Conservation (phyloP, 2,329 filamentous ascomycete species). For the Colletotrichum lupini region DNA sequence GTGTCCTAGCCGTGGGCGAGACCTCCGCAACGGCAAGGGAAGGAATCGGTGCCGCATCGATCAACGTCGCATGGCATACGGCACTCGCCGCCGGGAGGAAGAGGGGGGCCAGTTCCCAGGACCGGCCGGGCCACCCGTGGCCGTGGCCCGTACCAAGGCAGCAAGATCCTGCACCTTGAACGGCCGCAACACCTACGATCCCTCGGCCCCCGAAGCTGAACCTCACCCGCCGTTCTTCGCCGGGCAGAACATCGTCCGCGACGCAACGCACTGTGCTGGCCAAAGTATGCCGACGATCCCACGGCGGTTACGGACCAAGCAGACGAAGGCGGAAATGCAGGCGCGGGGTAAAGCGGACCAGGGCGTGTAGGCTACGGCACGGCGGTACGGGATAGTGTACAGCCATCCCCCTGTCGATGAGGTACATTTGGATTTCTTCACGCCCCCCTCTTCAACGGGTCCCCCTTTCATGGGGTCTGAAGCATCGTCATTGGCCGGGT, state of each 20-base stretch:
- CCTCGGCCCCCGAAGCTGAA: neutral
- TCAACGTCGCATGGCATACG: conserved; percentile 23
- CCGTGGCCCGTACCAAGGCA: conserved; percentile 7
- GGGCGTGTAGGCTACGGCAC: neutral
- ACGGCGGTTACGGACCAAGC: neutral
- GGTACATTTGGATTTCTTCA: conserved; percentile 1
- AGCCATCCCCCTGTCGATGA: neutral
- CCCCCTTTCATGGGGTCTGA: neutral
- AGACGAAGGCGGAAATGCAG: conserved; percentile 8
- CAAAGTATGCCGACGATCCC: neutral
- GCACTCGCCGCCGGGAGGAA: neutral
- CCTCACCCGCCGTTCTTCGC: neutral
- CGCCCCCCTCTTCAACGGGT: neutral
- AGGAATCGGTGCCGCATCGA: conserved; percentile 2
- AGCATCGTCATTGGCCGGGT: neutral
- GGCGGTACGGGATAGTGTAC: neutral
- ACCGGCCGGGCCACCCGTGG: neutral
- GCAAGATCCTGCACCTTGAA: neutral
- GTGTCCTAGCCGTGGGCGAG: neutral
- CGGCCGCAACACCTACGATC: neutral
- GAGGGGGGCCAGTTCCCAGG: neutral
- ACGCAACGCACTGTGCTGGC: conserved; percentile 14
- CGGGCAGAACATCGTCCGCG: neutral
- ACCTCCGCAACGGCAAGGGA: neutral
- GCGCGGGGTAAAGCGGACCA: conserved; percentile 1